A percentile compares a stretch with the other conserved stretches of the same genome.
Evolutionary conservation across 176 grass and related monocot genomes (phyloP).

Genomic region (Aechmea fasciata): DNA sequence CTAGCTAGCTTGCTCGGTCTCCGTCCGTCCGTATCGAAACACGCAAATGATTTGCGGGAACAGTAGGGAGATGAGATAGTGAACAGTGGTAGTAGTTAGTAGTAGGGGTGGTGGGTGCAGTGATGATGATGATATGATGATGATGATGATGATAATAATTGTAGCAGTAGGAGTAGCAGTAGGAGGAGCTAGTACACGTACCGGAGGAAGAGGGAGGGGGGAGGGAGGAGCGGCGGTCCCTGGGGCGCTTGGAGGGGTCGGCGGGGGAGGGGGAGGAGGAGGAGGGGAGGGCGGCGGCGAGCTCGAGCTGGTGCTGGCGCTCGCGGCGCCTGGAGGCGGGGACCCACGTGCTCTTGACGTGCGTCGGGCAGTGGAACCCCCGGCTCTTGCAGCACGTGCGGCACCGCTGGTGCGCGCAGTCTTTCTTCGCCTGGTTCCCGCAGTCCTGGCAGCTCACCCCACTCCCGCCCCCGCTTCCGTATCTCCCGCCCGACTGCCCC

Average conservation of each 20-base stretch:
- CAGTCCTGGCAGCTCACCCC: constrained; percentile 88
- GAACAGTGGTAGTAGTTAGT: too few species aligned
- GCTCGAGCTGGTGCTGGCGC: constrained; percentile 57
- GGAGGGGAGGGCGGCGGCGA: constrained; percentile 14
- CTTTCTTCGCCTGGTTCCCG: constrained; percentile 98
- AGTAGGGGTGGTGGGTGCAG: too few species aligned
- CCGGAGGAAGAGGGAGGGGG: constrained; percentile 43
- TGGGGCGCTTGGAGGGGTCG: constrained; percentile 41
- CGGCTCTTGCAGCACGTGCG: constrained; percentile 95
- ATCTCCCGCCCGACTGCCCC: constrained; percentile 20
- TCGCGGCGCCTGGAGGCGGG: constrained; percentile 81
- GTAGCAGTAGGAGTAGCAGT: too few species aligned
- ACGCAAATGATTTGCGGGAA: too few species aligned
- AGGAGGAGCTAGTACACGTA: constrained; percentile 19
- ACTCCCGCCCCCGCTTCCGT: constrained; percentile 2
- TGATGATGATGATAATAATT: too few species aligned
- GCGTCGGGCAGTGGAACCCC: constrained; percentile 60
- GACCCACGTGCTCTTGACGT: constrained; percentile 94
- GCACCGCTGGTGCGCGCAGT: constrained; percentile 74
- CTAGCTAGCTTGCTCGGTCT: too few species aligned
- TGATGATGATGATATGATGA: too few species aligned
- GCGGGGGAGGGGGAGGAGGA: constrained; percentile 19
- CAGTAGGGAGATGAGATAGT: too few species aligned
- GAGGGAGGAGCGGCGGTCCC: constrained; percentile 27
- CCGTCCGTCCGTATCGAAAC: too few species aligned